Conservation (phyloP, 305 asterid genomes). For the Andrographis paniculata region DNA sequence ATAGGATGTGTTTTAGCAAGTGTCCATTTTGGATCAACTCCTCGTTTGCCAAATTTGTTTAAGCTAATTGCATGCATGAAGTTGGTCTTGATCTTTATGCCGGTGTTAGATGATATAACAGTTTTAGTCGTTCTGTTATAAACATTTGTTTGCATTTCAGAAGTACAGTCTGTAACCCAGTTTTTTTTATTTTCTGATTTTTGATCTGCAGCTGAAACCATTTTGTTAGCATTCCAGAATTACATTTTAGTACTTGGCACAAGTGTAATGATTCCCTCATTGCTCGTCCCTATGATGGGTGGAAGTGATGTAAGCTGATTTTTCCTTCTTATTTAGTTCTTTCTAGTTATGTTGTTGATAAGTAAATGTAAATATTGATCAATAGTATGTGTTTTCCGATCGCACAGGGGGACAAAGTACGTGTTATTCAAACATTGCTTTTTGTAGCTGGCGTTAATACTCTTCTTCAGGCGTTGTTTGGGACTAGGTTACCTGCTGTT, state of each 20-base stretch:
- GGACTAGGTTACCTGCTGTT: slow-evolving; percentile 89
- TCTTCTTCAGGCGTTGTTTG: slow-evolving; percentile 85
- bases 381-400: background rate
- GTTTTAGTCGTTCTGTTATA: too few relatives aligned
- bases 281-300: slow-evolving; percentile 86
- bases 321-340: background rate
- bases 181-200: too few relatives aligned
- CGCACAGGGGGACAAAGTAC: slow-evolving; percentile 83
- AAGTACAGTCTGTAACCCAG: too few relatives aligned
- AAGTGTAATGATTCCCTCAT: slow-evolving; percentile 89
- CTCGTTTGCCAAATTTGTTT: background rate
- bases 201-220: slow-evolving; percentile 80
- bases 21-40: too few relatives aligned
- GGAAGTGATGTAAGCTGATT: slow-evolving; percentile 71
- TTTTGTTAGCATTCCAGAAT: slow-evolving; percentile 91
- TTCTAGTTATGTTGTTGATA: background rate
- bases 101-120: too few relatives aligned
- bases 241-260: slow-evolving; percentile 85
- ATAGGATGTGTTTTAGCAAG: background rate
- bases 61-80: background rate
- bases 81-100: background rate
- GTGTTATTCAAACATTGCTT: slow-evolving; percentile 80
- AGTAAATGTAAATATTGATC: background rate
- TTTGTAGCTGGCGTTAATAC: slow-evolving; percentile 93
- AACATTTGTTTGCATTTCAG: too few relatives aligned